Base-by-base conservation (phyloP, 2,329 filamentous ascomycete genomes). In the Apiospora kogelbergensis region DNA sequence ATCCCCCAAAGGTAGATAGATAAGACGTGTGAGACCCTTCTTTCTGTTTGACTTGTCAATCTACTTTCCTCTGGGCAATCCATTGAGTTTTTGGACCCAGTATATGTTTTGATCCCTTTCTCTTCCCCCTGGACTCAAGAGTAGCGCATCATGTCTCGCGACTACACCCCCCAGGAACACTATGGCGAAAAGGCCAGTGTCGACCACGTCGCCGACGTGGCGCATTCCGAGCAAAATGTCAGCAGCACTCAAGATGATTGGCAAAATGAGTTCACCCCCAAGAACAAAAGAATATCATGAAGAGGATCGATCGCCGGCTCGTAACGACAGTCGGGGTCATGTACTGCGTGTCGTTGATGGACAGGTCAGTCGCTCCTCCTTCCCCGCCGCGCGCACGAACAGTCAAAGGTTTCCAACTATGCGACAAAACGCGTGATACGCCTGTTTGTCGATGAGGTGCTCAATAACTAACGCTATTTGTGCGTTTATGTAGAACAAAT, bases 261-360 rank as follows among this genome's bases (percentile, higher is more conserved):
- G 68, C 64, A 69, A 37, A 73, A 81, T 71, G 84, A 82, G 67
- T 90, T 91, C 78, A 85, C 87, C 0, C 84, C 84, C 79, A 83
- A 22, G 90, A 95, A 80, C 87, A 92, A 80, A 88, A 83, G 76
- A 85, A 81, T 53, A 93, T 96, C 74, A 88, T 94, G 53, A 84
- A 86, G 68, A 88, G 89, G 15, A 84, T 96, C 73, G 93, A 97
- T 79, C 81, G 84, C 40, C 88, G 90, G 2, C 81, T 92, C 3
- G 87, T 92, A 48, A 76, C 85, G 3, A 89, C 86, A 1, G 86
- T 89, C 5, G 90, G 90, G 24, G 76, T 85, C 72, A 86, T 94
- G 81, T 95, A 95, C 79, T 93, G 91, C 77, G 84, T 93, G 74
- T 91, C 88, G 72, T 81, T 95, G 70, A 93, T 95, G 89, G 93